Evolutionary conservation across 2,329 filamentous ascomycete genomes (phyloP), one percentile per base, ranked within the genome.

Genomic region (Dactylellina leptospora): DNA sequence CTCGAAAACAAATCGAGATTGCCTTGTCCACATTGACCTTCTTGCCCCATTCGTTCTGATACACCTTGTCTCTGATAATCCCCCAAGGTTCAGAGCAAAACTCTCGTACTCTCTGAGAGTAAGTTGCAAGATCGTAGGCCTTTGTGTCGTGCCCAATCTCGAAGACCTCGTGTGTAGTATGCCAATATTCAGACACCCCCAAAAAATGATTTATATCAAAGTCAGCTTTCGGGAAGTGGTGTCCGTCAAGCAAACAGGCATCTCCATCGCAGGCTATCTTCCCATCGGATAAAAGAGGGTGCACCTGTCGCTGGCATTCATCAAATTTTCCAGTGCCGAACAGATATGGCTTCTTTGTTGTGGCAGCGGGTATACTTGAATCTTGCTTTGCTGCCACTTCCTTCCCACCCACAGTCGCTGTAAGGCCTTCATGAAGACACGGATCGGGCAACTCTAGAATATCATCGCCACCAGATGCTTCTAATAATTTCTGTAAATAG

Each of bases 171-270:
- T 99, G 95, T 0, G 95, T 99, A 0, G 93, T 96, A 79, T 99
- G 95, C 93, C 95, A 99, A 80, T 96, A 99, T 78, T 99, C 95
- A 0, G 93, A 97, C 2, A 99, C 93, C 9, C 95, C 95, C 25
- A 99, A 89, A 77, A 99, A 99, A 79, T 97, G 96, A 77, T 99
- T 99, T 33, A 97, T 88, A 74, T 95, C 89, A 78, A 97, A 99
- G 79, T 99, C 95, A 74, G 99, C 97, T 2, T 92, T 91, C 0
- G 95, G 95, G 0, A 95, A 92, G 78, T 97, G 92, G 74, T 93
- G 88, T 0, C 95, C 93, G 76, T 97, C 91, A 38, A 99, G 83
- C 30, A 99, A 82, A 79, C 95, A 99, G 0, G 96, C 95, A 23
- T 88, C 81, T 77, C 96, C 90, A 3, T 86, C 81, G 78, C 95